Evolutionary conservation across 495 filamentous ascomycete genomes (phyloP), one percentile per base, ranked within the genome.

Genomic region (Xylaria castorea): DNA sequence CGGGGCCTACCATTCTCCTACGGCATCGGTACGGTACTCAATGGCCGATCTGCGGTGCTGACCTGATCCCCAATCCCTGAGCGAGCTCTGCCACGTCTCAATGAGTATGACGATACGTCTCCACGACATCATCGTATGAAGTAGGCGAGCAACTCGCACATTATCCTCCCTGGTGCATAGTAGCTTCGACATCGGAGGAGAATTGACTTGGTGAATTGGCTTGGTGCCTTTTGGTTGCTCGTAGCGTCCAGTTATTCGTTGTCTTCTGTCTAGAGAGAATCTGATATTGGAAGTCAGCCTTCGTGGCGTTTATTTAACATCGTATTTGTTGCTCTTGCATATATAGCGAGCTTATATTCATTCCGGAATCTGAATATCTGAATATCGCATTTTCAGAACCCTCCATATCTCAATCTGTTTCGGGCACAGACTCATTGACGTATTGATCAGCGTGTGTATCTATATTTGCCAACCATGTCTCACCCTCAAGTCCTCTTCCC

Each of bases 401-500:
- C 55, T 20, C n/a, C 18, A 9, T 36, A 60, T 20, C 46, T 48
- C 16, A 5, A 14, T 1, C 18, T 38, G 20, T 8, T 22, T 25
- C 8, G 1, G 20, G 16, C 40, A 66, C 18, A 32, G 25, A 32
- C 27, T 48, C 27, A 11, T 46, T 22, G n/a, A 32, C 34, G 11
- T 57, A n/a, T 55, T 36, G 9, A 40, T 38, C 53, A 42, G 34
- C 30, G 63, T 34, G 66, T 67, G 7, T 27, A 46, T 32, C 16
- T 34, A 36, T 69, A 27, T 58, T 60, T 63, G 68, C 68, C 38
- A 61, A 70, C 58, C 38, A 79, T 79, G 75, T 72, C 79, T 22
- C 75, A 80, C 68, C 80, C 78, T 8, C 80, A 81, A 63, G 71
- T 65, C 11, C 71, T 75, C n/a, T 81, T 81, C 65, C 12, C 73